Evolutionary conservation across 441 rosid species (phyloP), one percentile per base, ranked within the genome.

Genomic region (Gossypium gossypioides): DNA sequence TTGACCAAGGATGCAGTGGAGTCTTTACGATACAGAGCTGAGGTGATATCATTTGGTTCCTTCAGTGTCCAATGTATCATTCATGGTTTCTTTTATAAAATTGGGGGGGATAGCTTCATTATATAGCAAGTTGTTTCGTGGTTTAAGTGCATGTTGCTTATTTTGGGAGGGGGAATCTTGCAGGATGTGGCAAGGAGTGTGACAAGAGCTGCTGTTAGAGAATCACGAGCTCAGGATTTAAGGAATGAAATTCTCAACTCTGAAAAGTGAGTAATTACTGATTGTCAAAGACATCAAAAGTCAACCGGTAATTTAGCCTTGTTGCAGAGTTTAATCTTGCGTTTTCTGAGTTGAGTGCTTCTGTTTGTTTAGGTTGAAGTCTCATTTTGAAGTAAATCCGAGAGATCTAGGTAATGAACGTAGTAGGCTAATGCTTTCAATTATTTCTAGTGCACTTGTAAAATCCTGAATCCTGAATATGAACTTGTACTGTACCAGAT

Each of bases 101-200:
- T 68, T 4, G 13, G 18, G 68, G 55, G 12, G 12, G 46, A 51
- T 15, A 7, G 46, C 27, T 32, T 52, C 16, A 12, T 19, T 1
- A 7, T 12, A 3, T 21, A 10, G 19, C 54, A 46, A 59, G 7
- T 19, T 37, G 52, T n/a, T 48, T 52, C 15, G 10, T 55, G 71
- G 21, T 40, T 68, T 68, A 65, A 19, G 69, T 52, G 12, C 29
- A 68, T 12, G 10, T 52, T 27, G 37, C 78, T 58, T 21, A 79
- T 22, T 15, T 24, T 19, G 10, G 3, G 69, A 56, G 56, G 37
- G 24, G 75, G 50, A 34, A 25, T 70, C 69, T 79, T 81, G 72
- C 85, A 92, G 98, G 97, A 92, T 81, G 81, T 90, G 54, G 97
- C 94, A 19, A 92, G 91, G 83, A 95, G 99, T 68, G 96, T 92